A percentile compares a stretch with the other conserved stretches of the same genome.
Conservation (phyloP, 2,329 filamentous ascomycete species). For the Monosporascus sp. region DNA sequence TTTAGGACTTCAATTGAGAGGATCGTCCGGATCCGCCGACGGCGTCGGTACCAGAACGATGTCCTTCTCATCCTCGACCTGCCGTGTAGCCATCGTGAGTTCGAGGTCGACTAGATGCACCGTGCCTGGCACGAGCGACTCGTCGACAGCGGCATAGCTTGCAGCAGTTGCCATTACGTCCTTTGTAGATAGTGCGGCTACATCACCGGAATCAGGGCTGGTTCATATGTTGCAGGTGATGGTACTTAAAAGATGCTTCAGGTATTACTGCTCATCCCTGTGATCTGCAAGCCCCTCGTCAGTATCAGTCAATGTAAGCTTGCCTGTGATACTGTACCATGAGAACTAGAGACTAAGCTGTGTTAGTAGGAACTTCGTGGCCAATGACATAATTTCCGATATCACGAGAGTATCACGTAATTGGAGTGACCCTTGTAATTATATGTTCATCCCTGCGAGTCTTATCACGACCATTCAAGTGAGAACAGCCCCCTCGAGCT, state of each 20-base stretch:
- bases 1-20: slow-evolving; percentile 31
- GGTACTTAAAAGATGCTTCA: neutral
- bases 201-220: neutral
- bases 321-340: neutral
- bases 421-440: too few species aligned
- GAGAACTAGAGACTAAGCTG: neutral
- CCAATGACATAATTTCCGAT: too few species aligned
- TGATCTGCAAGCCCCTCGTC: neutral
- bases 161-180: neutral
- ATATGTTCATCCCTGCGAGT: too few species aligned
- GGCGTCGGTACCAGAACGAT: slow-evolving; percentile 34
- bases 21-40: slow-evolving; percentile 32
- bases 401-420: too few species aligned
- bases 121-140: slow-evolving; percentile 32
- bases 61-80: slow-evolving; percentile 24
- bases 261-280: neutral
- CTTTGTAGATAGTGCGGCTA: neutral
- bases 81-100: neutral
- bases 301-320: neutral
- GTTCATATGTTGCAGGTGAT: too few species aligned
- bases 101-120: slow-evolving; percentile 37
- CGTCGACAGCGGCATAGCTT: neutral
- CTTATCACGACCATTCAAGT: too few species aligned
- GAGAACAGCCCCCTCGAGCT: too few species aligned
- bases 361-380: too few species aligned